Conservation (phyloP, 2,329 filamentous ascomycete species). For the Thelonectria olida region DNA sequence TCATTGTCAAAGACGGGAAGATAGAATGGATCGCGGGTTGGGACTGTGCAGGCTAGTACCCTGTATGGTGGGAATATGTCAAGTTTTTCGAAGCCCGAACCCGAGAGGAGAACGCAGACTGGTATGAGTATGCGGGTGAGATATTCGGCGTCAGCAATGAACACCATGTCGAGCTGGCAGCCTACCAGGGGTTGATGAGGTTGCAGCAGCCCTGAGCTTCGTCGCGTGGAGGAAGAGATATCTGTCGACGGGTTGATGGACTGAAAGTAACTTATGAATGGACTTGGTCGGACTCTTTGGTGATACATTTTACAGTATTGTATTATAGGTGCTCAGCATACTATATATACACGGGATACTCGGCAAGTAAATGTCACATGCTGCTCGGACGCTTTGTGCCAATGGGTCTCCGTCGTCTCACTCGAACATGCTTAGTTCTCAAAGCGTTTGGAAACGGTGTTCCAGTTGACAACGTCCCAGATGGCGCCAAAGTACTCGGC, state of each 20-base stretch:
- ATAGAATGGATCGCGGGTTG: slow-evolving; percentile 42
- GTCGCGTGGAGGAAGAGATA: not conserved
- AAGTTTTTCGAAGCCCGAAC: slow-evolving; percentile 47
- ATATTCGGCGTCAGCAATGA: slow-evolving; percentile 35
- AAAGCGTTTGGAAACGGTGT: slow-evolving; percentile 83
- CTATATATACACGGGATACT: slow-evolving; percentile 32
- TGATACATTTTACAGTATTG: slow-evolving; percentile 10
- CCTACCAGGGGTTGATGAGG: slow-evolving; percentile 44
- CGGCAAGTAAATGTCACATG: slow-evolving; percentile 17
- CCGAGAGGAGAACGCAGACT: slow-evolving; percentile 39
- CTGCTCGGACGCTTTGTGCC: not conserved
- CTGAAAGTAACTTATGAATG: not conserved
- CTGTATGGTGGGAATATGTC: slow-evolving; percentile 47
- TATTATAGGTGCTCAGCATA: slow-evolving; percentile 21
- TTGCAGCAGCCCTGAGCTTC: slow-evolving; percentile 37
- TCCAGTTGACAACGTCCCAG: slow-evolving; percentile 98
- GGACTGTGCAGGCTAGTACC: slow-evolving; percentile 45
- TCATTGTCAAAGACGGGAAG: slow-evolving; percentile 37
- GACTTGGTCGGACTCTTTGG: not conserved
- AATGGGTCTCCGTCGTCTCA: not conserved
- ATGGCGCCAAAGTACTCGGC: slow-evolving; percentile 93
- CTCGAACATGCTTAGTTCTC: slow-evolving; percentile 49
- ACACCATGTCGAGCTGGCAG: slow-evolving; percentile 38
- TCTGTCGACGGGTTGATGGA: not conserved
- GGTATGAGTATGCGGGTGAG: slow-evolving; percentile 43